A percentile compares a stretch with the other conserved stretches of the same genome.
Conservation (phyloP, 257 asterid genomes). For the Solanum paucissectum region DNA sequence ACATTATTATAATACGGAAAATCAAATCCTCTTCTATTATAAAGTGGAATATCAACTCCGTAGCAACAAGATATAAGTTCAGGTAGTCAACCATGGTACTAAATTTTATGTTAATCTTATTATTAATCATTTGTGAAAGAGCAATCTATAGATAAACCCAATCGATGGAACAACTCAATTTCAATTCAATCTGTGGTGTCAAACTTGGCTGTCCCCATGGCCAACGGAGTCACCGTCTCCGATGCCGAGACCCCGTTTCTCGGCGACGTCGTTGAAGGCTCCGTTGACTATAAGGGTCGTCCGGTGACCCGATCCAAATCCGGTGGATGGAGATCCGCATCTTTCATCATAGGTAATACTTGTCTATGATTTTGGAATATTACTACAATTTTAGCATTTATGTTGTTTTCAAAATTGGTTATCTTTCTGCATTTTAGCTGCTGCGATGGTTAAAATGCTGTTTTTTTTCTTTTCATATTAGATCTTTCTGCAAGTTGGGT, state of each 20-base stretch:
- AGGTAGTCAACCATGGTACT: too few relatives aligned
- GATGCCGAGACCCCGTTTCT: slow-evolving; percentile 13
- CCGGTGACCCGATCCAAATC: slow-evolving; percentile 14
- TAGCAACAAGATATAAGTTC: not conserved
- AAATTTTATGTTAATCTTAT: not conserved
- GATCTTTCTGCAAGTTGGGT: not conserved
- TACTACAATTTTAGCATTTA: not conserved
- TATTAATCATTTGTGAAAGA: not conserved
- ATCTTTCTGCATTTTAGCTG: not conserved
- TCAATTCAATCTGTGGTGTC: not conserved
- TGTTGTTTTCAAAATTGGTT: not conserved
- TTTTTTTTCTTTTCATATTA: not conserved
- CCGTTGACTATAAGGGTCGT: slow-evolving; percentile 17
- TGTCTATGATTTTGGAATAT: not conserved
- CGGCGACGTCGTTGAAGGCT: slow-evolving; percentile 6
- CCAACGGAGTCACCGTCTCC: not conserved
- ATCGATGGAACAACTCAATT: not conserved
- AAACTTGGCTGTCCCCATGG: not conserved
- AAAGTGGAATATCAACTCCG: too few relatives aligned
- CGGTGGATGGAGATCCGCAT: slow-evolving; percentile 31
- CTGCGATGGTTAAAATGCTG: not conserved
- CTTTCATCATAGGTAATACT: slow-evolving; percentile 21
- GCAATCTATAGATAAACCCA: not conserved
- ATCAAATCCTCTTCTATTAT: too few relatives aligned
- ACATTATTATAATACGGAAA: too few relatives aligned